Base-by-base conservation (phyloP, 306 rosid genomes). In the Alnus glutinosa region DNA sequence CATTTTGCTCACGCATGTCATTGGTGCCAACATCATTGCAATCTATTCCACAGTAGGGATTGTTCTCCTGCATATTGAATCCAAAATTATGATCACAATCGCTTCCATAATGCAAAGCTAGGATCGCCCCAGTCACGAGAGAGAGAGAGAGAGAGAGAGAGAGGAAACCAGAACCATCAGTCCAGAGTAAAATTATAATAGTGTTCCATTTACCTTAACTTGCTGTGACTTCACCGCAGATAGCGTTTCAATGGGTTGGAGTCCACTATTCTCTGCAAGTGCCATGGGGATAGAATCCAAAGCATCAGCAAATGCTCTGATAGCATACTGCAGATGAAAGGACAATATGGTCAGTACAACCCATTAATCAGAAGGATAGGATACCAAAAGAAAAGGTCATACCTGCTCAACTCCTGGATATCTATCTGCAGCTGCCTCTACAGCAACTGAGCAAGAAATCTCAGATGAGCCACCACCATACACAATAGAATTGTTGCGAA, bases 391-490 rank as follows among this genome's bases (percentile, higher is more conserved):
- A 9, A 42, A 67, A 69, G 36, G 73, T 32, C 86, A 77, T 85
- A 90, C 99, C 92, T 96, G 98, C 81, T 96, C 98, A 59, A 96
- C 97, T 77, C 98, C 98, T 61, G 97, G 99, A 79, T 90, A 82
- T 85, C 59, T 88, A 81, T 96, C 98, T 52, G 99, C 96, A 79
- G 96, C 97, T 55, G 97, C 91, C 85, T 96, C 98, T 32, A 96
- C 96, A 0, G 98, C 97, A 79, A 93, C 37, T 14, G 99, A 93
- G 76, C 96, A 91, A 23, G 97, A 79, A 74, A 96, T 91, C 85
- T 96, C 99, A 52, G 99, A 93, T 2, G 99, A 89, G 51, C 98
- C 99, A 81, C 99, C 98, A n/a, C 99, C 99, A 46, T 96, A 96
- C 42, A 96, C 98, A 59, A 96, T 93, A 73, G 97, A 91, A 61